phyloP scores from a whole-genome alignment of 1,284 basidiomycete genomes.

The Phylloporus sp. region DNA sequence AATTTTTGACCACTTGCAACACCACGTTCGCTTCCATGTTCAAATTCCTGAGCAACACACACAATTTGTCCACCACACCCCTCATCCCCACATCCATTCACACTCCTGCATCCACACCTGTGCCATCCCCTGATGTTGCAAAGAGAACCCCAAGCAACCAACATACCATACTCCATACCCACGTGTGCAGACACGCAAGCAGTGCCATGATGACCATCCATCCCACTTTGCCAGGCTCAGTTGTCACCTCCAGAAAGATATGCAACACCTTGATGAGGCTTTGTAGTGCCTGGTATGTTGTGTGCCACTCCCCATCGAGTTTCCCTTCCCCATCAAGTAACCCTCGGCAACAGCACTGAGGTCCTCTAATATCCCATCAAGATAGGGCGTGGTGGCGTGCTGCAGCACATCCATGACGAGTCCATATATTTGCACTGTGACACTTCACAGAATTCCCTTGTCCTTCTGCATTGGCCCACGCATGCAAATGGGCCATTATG shows the following conservation, averaged over 20 bases:
- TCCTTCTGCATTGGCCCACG: conserved; percentile 78
- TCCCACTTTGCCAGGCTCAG: conserved; percentile 44
- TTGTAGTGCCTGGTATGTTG: conserved; percentile 82
- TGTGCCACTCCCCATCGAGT: conserved; percentile 66
- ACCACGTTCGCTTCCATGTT: conserved; percentile 79
- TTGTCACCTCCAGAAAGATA: conserved; percentile 52
- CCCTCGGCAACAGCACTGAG: conserved; percentile 54
- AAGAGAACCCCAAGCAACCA: conserved; percentile 80
- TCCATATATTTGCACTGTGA: conserved; percentile 84
- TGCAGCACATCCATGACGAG: conserved; percentile 74
- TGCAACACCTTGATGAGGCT: conserved; percentile 69
- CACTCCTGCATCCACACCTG: conserved; percentile 28
- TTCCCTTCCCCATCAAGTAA: conserved; percentile 44
- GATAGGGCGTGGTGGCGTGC: conserved; percentile 50
- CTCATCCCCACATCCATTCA: conserved; percentile 62
- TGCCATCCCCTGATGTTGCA: too few relatives aligned
- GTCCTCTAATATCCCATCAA: conserved; percentile 63
- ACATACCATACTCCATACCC: conserved; percentile 88
- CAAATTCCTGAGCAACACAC: conserved; percentile 81
- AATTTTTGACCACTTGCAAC: conserved; percentile 91
- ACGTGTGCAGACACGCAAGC: conserved; percentile 91
- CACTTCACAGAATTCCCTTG: conserved; percentile 66
- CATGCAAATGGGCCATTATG: conserved; percentile 74
- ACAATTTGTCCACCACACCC: conserved; percentile 77
- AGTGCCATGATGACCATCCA: conserved; percentile 73